Conservation (phyloP, 768 basidiomycete genomes). For the Suillus sp. region DNA sequence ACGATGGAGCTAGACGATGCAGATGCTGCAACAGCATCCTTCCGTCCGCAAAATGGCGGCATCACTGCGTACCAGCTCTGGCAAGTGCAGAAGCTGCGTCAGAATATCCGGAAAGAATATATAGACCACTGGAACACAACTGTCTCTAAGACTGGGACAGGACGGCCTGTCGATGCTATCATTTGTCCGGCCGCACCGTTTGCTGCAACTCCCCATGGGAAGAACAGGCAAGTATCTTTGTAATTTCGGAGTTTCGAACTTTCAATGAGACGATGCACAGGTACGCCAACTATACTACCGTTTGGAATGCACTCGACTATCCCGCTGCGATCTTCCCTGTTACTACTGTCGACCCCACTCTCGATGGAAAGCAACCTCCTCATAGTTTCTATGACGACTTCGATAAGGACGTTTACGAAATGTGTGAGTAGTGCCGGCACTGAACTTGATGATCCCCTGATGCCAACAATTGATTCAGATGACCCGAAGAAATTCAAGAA, state of each 20-base stretch:
- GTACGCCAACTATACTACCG: conserved; percentile 53
- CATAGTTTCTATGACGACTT: conserved; percentile 47
- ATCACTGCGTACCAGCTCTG: conserved; percentile 64
- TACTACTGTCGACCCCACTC: conserved; percentile 51
- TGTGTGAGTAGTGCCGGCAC: conserved; percentile 45
- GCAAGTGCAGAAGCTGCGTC: conserved; percentile 57
- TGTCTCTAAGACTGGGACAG: conserved; percentile 54
- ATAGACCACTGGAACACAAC: conserved; percentile 66
- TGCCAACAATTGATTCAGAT: conserved; percentile 41
- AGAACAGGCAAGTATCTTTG: conserved; percentile 43
- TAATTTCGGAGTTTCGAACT: conserved; percentile 13
- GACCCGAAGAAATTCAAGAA: conserved; percentile 55
- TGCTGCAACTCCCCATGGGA: conserved; percentile 65
- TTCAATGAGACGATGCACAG: conserved; percentile 32
- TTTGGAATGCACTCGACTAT: conserved; percentile 74
- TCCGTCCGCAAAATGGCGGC: conserved; percentile 30
- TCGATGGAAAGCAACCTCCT: conserved; percentile 51
- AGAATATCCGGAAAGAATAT: conserved; percentile 54
- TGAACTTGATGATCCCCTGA: neutral
- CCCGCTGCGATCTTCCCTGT: conserved; percentile 65
- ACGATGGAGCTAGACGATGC: conserved; percentile 45
- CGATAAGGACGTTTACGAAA: conserved; percentile 53
- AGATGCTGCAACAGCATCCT: conserved; percentile 22
- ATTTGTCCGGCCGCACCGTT: conserved; percentile 64
- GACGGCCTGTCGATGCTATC: conserved; percentile 75